phyloP scores from a whole-genome alignment of 2,329 filamentous ascomycete genomes.

The Ilyonectria mors-panacis region DNA sequence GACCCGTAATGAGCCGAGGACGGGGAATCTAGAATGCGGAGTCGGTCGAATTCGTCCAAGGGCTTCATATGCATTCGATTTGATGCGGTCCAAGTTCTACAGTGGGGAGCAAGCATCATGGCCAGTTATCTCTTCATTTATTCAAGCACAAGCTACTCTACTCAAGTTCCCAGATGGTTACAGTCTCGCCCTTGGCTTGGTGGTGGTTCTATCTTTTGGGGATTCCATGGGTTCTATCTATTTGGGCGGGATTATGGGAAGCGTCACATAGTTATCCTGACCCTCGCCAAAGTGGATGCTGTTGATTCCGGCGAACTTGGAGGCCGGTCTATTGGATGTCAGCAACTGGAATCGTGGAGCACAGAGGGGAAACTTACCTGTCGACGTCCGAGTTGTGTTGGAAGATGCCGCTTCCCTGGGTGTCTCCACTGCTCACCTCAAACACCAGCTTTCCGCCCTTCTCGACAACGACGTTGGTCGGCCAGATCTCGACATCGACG shows the following conservation, averaged over 20 bases:
- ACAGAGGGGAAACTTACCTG: slow-evolving; percentile 50
- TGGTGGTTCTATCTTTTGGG: not conserved
- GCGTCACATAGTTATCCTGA: slow-evolving; percentile 27
- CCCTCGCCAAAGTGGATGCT: slow-evolving; percentile 27
- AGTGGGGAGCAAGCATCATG: not conserved
- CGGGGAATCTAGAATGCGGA: not conserved
- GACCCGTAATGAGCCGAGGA: slow-evolving; percentile 13
- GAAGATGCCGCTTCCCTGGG: slow-evolving; percentile 72
- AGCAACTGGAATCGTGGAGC: not conserved
- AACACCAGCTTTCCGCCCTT: slow-evolving; percentile 67
- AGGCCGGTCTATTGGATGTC: slow-evolving; percentile 6
- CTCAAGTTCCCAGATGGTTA: not conserved
- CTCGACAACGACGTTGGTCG: slow-evolving; percentile 70
- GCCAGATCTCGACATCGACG: slow-evolving; percentile 76
- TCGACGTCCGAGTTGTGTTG: slow-evolving; percentile 66
- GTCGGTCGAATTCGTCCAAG: not conserved
- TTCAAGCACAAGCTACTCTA: not conserved
- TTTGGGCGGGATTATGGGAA: slow-evolving; percentile 27
- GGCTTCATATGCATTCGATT: not conserved
- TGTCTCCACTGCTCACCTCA: slow-evolving; percentile 70
- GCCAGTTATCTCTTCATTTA: not conserved
- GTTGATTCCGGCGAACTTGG: slow-evolving; percentile 26
- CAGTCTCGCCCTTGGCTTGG: not conserved
- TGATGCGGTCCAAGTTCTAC: not conserved
- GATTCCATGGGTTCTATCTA: slow-evolving; percentile 6